Evolutionary conservation across 2,329 filamentous ascomycete species (phyloP).

Genomic region (Dendrostoma leiphaemia): DNA sequence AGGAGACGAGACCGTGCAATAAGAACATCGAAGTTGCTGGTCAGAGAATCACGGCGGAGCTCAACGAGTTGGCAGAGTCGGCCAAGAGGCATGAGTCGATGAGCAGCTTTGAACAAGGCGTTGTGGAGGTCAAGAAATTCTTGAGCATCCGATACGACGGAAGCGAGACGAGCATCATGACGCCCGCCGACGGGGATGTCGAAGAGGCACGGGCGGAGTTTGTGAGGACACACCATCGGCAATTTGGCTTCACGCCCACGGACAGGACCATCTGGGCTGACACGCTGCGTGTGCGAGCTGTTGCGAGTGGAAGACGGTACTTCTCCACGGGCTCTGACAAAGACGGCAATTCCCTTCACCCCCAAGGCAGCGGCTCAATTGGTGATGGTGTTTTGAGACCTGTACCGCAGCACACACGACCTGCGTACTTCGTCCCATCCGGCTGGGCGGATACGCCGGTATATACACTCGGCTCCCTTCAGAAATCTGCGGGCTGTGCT

Average conservation of each 20-base stretch:
- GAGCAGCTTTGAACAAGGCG: not conserved
- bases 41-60: not conserved
- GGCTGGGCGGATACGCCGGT: constrained; percentile 21
- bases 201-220: constrained; percentile 8
- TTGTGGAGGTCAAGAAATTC: not conserved
- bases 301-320: not conserved
- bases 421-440: constrained; percentile 20
- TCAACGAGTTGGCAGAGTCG: constrained; percentile 4
- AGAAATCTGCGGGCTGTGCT: not conserved
- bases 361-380: no score
- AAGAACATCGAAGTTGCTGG: constrained; percentile 32
- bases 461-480: constrained; percentile 14
- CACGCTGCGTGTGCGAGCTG: constrained; percentile 6
- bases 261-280: constrained; percentile 6
- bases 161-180: constrained; percentile 33
- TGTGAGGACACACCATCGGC: not conserved
- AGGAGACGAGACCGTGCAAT: constrained; percentile 29
- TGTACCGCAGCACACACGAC: not conserved
- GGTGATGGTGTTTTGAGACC: not conserved
- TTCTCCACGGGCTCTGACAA: not conserved
- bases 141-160: constrained; percentile 33
- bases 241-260: constrained; percentile 10
- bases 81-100: constrained; percentile 5
- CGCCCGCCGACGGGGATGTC: constrained; percentile 11
- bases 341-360: not conserved